Evolutionary conservation across 2,329 filamentous ascomycete species (phyloP).

Genomic region (Rhinocladiella mackenziei): DNA sequence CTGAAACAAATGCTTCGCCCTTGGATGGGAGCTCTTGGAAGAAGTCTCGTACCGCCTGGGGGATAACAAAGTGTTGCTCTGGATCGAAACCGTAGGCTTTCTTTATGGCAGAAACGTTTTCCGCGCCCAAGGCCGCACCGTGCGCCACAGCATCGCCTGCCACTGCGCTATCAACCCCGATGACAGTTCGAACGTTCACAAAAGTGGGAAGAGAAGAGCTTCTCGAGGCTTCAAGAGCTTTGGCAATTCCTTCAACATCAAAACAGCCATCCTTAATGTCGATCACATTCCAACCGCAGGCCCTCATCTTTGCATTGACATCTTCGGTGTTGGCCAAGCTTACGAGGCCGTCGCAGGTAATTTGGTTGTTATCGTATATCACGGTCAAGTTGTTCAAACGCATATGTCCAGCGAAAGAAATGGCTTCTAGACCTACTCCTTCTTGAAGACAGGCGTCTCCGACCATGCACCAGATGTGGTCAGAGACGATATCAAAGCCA

Average conservation of each 20-base stretch:
- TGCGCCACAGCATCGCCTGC: constrained; percentile 54
- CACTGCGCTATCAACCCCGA: constrained; percentile 48
- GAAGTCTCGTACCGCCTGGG: constrained; percentile 49
- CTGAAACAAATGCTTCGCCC: constrained; percentile 46
- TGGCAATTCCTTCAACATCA: constrained; percentile 47
- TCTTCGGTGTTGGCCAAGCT: constrained; percentile 55
- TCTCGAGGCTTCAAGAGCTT: constrained; percentile 43
- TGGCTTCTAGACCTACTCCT: constrained; percentile 55
- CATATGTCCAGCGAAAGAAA: constrained; percentile 55
- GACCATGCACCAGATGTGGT: constrained; percentile 54
- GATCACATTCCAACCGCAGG: constrained; percentile 54
- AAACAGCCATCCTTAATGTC: constrained; percentile 52
- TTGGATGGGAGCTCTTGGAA: constrained; percentile 48
- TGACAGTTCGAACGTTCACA: constrained; percentile 54
- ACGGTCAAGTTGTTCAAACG: constrained; percentile 55
- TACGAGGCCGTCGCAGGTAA: constrained; percentile 57
- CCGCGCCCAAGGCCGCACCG: constrained; percentile 54
- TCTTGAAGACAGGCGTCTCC: constrained; percentile 59
- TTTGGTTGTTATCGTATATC: constrained; percentile 60
- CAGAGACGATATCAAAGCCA: constrained; percentile 45
- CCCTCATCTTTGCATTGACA: constrained; percentile 55
- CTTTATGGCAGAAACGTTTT: constrained; percentile 56
- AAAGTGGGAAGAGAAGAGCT: constrained; percentile 50
- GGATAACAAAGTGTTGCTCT: constrained; percentile 45
- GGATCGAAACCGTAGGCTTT: constrained; percentile 48